These are phyloP conservation scores for Endothia cerciana DNA, from an alignment of 2,329 filamentous ascomycete genomes.

Conservation along the genomic window DNA sequence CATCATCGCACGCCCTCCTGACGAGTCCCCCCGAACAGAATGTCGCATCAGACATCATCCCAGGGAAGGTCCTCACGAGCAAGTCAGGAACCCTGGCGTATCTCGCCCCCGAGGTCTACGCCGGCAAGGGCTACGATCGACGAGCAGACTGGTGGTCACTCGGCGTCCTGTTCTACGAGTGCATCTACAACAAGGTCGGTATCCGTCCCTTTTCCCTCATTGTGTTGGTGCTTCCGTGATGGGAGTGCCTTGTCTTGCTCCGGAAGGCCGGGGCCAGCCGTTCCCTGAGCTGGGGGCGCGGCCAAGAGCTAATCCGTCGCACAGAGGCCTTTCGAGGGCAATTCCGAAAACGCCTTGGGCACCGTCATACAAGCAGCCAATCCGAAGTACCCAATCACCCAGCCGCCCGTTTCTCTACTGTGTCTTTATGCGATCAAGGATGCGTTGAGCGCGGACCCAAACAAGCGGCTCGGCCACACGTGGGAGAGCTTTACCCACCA, in stretches of 20 bases:
- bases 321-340: constrained; percentile 90
- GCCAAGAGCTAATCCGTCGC: constrained; percentile 37
- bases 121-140: constrained; percentile 83
- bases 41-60: constrained; percentile 90
- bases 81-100: constrained; percentile 97
- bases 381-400: constrained; percentile 89
- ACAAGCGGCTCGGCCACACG: constrained; percentile 80
- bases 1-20: constrained; percentile 35
- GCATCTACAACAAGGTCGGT: constrained; percentile 95
- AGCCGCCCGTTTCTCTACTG: constrained; percentile 83
- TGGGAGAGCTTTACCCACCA: constrained; percentile 87
- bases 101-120: constrained; percentile 92
- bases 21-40: constrained; percentile 64
- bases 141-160: constrained; percentile 99
- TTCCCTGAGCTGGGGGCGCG: constrained; percentile 7
- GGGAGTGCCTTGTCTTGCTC: not conserved
- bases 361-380: constrained; percentile 79
- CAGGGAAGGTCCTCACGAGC: constrained; percentile 82
- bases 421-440: constrained; percentile 89
- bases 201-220: constrained; percentile 7
- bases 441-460: constrained; percentile 78
- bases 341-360: constrained; percentile 78
- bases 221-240: not conserved
- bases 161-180: constrained; percentile 98
- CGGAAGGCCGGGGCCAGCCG: too few species aligned